phyloP scores from a whole-genome alignment of 73 alveolate species.

The Tetrahymena elliotti region DNA sequence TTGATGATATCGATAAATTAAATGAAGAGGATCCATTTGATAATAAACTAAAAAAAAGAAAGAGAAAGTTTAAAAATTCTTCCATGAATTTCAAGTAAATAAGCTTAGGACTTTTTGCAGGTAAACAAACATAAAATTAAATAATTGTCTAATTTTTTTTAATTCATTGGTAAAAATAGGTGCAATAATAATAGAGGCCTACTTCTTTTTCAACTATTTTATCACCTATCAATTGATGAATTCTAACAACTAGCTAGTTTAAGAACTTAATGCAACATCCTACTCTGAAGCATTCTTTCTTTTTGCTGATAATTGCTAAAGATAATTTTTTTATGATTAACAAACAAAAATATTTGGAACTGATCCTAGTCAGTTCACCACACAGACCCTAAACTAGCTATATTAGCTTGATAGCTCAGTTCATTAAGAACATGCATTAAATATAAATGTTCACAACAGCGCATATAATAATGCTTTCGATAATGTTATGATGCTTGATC shows the following conservation, averaged over 20 bases:
- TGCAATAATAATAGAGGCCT: background rate
- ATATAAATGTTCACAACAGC: conserved; percentile 5
- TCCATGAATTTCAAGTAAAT: background rate
- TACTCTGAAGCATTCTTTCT: conserved; percentile 29
- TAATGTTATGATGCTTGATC: conserved; percentile 31
- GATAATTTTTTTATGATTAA: conserved; percentile 12
- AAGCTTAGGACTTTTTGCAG: background rate
- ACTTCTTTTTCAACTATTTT: conserved; percentile 32
- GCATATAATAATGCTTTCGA: conserved; percentile 20
- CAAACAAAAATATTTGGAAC: background rate
- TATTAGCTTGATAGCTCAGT: conserved; percentile 27
- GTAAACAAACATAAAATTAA: background rate
- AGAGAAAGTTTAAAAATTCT: conserved; percentile 30
- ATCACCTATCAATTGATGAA: background rate
- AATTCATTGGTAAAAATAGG: background rate
- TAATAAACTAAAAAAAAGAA: conserved; percentile 12
- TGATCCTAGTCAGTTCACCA: background rate
- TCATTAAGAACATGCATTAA: conserved; percentile 31
- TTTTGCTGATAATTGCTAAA: conserved; percentile 22
- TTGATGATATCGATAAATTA: conserved; percentile 30
- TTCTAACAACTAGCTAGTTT: background rate
- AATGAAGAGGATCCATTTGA: conserved; percentile 24
- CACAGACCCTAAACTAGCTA: background rate
- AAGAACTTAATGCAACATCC: conserved; percentile 35
- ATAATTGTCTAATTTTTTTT: background rate